Evolutionary conservation across 148 eudicot genomes (phyloP).

Genomic region (Rhododendron vialii): DNA sequence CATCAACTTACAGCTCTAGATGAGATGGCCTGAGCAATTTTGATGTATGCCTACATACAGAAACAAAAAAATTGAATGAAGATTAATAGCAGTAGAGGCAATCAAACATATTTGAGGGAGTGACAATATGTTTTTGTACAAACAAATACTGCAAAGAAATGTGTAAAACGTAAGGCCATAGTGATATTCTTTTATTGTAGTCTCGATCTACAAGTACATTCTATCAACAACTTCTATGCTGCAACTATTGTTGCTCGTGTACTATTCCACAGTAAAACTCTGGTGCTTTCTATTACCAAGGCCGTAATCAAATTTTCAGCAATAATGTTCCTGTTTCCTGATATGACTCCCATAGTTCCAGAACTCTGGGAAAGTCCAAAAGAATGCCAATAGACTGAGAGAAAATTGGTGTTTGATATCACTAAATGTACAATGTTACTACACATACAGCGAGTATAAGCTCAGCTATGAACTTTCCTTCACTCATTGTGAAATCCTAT

Average conservation of each 20-base stretch:
- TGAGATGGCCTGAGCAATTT: conserved; percentile 97
- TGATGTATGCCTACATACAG: conserved; percentile 77
- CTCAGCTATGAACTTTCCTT: not conserved
- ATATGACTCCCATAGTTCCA: not conserved
- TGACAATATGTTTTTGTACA: not conserved
- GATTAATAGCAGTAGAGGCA: not conserved
- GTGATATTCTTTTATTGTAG: not conserved
- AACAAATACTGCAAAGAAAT: not conserved
- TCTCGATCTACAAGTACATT: not conserved
- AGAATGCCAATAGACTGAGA: not conserved
- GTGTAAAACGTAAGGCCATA: not conserved
- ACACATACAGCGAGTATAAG: not conserved
- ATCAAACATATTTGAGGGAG: not conserved
- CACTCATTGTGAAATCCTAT: not conserved
- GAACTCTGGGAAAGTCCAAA: not conserved
- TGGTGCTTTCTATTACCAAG: not conserved
- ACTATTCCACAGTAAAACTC: not conserved
- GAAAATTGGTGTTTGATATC: not conserved
- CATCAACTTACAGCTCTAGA: conserved; percentile 82
- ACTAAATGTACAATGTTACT: not conserved
- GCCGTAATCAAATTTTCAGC: not conserved
- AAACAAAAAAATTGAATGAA: conserved; percentile 2
- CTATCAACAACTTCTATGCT: not conserved
- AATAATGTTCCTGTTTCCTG: not conserved
- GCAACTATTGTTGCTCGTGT: not conserved